Evolutionary conservation across 2,329 filamentous ascomycete species (phyloP).

Genomic region (Neofusicoccum kwambonambiense): DNA sequence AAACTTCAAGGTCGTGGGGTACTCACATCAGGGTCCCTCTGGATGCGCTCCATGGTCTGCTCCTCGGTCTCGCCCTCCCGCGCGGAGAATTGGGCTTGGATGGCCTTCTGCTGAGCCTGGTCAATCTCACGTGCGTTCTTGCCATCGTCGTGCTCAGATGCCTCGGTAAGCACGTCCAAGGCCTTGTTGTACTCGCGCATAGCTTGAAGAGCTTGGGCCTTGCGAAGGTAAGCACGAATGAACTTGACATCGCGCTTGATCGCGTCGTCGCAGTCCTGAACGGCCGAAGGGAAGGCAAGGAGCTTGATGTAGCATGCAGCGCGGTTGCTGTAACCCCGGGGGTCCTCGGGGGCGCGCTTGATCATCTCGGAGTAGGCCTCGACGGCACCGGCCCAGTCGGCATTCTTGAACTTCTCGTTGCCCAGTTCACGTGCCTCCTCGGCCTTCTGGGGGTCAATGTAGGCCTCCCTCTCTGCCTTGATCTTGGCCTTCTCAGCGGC

Average conservation of each 20-base stretch:
- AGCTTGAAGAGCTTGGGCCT: conserved; percentile 90
- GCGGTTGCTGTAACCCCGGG: conserved; percentile 94
- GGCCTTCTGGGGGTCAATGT: conserved; percentile 86
- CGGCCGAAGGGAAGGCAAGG: conserved; percentile 88
- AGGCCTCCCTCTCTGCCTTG: conserved; percentile 71
- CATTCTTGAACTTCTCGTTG: conserved; percentile 95
- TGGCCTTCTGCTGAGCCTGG: conserved; percentile 87
- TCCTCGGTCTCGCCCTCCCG: conserved; percentile 95
- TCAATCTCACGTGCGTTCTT: conserved; percentile 91
- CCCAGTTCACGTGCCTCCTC: conserved; percentile 94
- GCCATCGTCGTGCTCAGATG: conserved; percentile 71
- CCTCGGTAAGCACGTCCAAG: conserved; percentile 83
- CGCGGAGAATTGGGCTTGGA: conserved; percentile 83
- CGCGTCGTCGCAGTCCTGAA: conserved; percentile 87
- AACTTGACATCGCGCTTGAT: conserved; percentile 90
- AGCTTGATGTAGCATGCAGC: conserved; percentile 96
- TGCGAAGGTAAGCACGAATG: conserved; percentile 93
- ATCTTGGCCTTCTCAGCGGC: conserved; percentile 83
- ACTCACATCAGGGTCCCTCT: conserved; percentile 84
- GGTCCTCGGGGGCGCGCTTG: conserved; percentile 89
- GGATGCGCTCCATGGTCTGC: conserved; percentile 87
- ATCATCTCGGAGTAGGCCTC: conserved; percentile 95
- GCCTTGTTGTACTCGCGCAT: conserved; percentile 99
- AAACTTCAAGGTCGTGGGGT: not conserved
- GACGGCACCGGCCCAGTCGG: conserved; percentile 91